Percentiles rank a stretch among this genome's conserved stretches.
phyloP scores from a whole-genome alignment of 2,329 filamentous ascomycete species.

The Calonectria multiphialidica region DNA sequence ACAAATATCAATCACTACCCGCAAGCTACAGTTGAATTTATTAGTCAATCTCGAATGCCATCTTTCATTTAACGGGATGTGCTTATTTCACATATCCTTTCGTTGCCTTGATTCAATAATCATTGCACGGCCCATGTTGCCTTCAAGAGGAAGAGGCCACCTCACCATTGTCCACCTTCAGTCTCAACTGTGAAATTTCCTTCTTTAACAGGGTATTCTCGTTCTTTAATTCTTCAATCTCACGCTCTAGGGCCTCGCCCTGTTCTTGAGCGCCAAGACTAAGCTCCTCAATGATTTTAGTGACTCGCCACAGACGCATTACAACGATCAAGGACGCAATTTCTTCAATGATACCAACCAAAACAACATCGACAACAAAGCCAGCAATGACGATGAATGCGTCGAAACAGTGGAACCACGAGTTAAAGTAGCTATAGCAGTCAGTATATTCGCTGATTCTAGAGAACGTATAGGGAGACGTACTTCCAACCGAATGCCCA shows the following conservation, averaged over 20 bases:
- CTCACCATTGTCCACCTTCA: neutral
- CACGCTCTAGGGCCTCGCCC: conserved; percentile 67
- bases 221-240: conserved; percentile 63
- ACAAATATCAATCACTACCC: too few species aligned
- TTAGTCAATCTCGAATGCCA: too few species aligned
- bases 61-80: too few species aligned
- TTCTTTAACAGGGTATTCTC: conserved; percentile 50
- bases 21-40: too few species aligned
- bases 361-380: conserved; percentile 72
- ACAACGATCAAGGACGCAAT: conserved; percentile 76
- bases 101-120: too few species aligned
- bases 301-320: conserved; percentile 75
- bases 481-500: conserved; percentile 73
- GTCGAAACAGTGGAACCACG: conserved; percentile 74
- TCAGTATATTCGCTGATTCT: conserved; percentile 13
- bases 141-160: neutral
- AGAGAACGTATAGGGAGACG: conserved; percentile 38
- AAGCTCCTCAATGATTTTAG: conserved; percentile 79
- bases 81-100: too few species aligned
- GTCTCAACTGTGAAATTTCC: neutral
- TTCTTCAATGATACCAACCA: conserved; percentile 71
- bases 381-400: conserved; percentile 71
- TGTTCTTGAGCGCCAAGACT: conserved; percentile 72
- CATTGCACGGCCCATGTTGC: neutral
- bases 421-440: conserved; percentile 63